A percentile compares a stretch with the other conserved stretches of the same genome.
Conservation (phyloP, 2,329 filamentous ascomycete species). For the Colletotrichum sp. region DNA sequence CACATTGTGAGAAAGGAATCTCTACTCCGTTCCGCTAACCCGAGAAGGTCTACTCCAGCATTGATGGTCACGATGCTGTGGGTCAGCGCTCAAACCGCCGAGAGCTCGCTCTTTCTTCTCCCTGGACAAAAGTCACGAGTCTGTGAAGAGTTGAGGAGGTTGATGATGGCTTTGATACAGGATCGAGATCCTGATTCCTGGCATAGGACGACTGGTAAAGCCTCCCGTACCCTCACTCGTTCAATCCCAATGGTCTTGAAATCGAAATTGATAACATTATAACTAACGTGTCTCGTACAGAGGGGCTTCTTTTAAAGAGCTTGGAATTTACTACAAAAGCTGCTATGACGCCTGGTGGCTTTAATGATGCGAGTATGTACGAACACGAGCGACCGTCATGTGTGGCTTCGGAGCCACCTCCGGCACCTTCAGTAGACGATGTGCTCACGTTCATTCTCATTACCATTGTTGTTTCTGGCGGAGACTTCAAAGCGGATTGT, state of each 20-base stretch:
- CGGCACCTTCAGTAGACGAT: constrained; percentile 37
- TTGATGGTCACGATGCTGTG: constrained; percentile 53
- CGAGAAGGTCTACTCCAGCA: constrained; percentile 34
- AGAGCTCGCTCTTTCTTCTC: constrained; percentile 45
- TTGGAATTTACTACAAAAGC: background rate
- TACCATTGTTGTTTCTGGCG: constrained; percentile 49
- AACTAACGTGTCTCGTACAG: background rate
- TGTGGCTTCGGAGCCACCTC: background rate
- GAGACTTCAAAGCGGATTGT: constrained; percentile 54
- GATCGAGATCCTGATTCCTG: background rate
- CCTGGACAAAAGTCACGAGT: constrained; percentile 45
- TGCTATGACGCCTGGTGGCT: background rate
- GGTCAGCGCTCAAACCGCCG: constrained; percentile 51
- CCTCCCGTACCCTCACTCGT: background rate
- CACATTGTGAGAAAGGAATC: background rate
- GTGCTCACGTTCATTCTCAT: constrained; percentile 51
- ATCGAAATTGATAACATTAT: background rate
- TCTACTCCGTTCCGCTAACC: background rate
- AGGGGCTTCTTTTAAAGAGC: background rate
- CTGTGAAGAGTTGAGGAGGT: constrained; percentile 30
- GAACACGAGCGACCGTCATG: background rate
- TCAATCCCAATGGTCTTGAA: background rate
- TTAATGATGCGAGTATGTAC: background rate
- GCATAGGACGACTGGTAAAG: background rate
- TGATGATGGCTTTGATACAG: background rate